Conservation (phyloP, 176 grass and related monocot genomes). For the Oryza australiensis region DNA sequence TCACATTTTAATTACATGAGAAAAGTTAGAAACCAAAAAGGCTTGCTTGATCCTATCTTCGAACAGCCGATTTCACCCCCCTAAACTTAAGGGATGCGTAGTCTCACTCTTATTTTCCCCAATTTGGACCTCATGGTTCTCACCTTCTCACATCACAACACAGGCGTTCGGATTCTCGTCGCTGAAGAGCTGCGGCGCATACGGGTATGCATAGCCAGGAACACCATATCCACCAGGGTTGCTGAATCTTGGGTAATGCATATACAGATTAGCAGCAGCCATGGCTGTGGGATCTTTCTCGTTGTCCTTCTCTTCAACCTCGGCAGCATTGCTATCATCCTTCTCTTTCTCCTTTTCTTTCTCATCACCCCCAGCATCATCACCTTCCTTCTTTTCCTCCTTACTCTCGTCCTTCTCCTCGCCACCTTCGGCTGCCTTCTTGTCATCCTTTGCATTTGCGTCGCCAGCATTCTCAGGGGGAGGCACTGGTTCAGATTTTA, state of each 20-base stretch:
- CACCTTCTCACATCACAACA: constrained; percentile 60
- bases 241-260: constrained; percentile 54
- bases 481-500: constrained; percentile 50
- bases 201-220: constrained; percentile 48
- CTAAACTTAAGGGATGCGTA: not conserved
- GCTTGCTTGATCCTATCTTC: not conserved
- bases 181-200: constrained; percentile 63
- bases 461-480: constrained; percentile 29
- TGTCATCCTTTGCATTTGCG: constrained; percentile 44
- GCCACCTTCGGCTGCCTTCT: constrained; percentile 39
- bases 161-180: constrained; percentile 81
- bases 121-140: constrained; percentile 8
- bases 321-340: constrained; percentile 27
- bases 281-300: constrained; percentile 30
- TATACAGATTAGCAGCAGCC: constrained; percentile 33
- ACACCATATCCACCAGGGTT: constrained; percentile 27
- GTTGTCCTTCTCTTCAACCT: constrained; percentile 39
- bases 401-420: constrained; percentile 50
- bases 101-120: constrained; percentile 35
- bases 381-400: constrained; percentile 57
- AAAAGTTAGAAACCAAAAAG: constrained; percentile 21
- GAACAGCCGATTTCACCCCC: not conserved
- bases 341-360: constrained; percentile 43
- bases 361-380: constrained; percentile 17
- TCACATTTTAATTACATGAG: constrained; percentile 37